Evolutionary conservation across 2,329 filamentous ascomycete genomes (phyloP).

Genomic region (Verruconis gallopava): DNA sequence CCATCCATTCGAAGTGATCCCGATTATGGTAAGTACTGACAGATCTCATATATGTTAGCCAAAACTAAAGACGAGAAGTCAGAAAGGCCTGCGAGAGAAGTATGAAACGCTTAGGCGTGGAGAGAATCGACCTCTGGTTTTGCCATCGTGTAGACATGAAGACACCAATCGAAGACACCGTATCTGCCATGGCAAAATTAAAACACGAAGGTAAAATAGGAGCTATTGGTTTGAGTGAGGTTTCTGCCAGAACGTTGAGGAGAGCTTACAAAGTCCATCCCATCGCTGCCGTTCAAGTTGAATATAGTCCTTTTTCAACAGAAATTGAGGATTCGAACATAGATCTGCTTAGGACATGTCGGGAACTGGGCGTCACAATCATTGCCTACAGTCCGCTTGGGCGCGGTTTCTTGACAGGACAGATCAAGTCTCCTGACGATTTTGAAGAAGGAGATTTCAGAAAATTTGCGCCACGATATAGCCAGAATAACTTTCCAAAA

Average conservation of each 20-base stretch:
- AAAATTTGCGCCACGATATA: conserved; percentile 18
- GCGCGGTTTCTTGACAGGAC: conserved; percentile 31
- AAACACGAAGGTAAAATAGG: conserved; percentile 41
- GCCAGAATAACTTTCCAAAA: conserved; percentile 17
- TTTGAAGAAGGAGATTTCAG: conserved; percentile 21
- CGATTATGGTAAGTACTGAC: conserved; percentile 19
- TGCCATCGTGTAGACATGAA: conserved; percentile 31
- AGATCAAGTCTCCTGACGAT: conserved; percentile 27
- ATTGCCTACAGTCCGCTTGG: conserved; percentile 30
- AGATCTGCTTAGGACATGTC: conserved; percentile 31
- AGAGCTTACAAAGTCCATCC: conserved; percentile 37
- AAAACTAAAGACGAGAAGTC: conserved; percentile 11
- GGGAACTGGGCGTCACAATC: conserved; percentile 33
- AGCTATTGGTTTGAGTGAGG: conserved; percentile 39
- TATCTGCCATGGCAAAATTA: conserved; percentile 31
- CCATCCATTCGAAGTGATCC: conserved; percentile 22
- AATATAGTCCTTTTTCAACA: conserved; percentile 32
- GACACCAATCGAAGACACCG: conserved; percentile 32
- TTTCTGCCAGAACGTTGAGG: conserved; percentile 35
- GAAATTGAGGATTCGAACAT: conserved; percentile 34
- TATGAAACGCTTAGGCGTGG: conserved; percentile 23
- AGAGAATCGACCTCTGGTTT: conserved; percentile 32
- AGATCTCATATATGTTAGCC: background rate
- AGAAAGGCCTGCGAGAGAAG: conserved; percentile 23
- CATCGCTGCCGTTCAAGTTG: conserved; percentile 41